Conservation (phyloP, 345 rosid species). For the Ceriops zippeliana region DNA sequence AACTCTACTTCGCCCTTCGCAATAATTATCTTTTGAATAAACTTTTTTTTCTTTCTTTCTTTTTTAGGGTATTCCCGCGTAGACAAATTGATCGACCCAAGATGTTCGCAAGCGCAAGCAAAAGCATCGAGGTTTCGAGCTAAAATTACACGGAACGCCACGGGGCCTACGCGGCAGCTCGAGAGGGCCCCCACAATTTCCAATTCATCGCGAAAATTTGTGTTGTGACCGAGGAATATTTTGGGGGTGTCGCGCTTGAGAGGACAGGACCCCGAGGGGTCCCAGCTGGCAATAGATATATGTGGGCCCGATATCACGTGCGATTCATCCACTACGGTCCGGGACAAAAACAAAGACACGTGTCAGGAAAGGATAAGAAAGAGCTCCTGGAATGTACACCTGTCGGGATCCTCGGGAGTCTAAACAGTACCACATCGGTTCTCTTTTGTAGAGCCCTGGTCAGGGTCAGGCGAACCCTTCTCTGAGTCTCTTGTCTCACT, state of each 20-base stretch:
- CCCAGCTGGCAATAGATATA: neutral
- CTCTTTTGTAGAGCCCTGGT: constrained; percentile 3
- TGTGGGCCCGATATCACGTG: neutral
- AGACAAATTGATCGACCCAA: too few species aligned
- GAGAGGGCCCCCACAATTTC: too few species aligned
- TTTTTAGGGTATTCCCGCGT: too few species aligned
- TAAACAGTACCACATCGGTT: neutral
- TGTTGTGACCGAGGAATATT: neutral
- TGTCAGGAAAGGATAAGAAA: neutral
- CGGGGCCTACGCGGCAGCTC: too few species aligned
- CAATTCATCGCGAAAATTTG: neutral
- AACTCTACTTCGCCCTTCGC: too few species aligned
- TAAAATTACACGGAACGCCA: too few species aligned
- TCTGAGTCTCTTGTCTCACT: neutral
- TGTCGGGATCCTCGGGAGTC: neutral
- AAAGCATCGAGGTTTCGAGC: too few species aligned
- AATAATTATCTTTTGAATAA: too few species aligned
- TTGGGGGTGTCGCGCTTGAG: neutral
- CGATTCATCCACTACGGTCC: neutral
- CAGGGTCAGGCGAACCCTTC: constrained; percentile 29
- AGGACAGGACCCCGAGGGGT: neutral
- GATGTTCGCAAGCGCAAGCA: too few species aligned
- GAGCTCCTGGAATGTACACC: neutral
- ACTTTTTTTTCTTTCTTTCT: too few species aligned
- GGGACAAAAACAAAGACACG: neutral